Conservation (phyloP, 768 basidiomycete genomes). For the Candolleomyces aberdarensis region DNA sequence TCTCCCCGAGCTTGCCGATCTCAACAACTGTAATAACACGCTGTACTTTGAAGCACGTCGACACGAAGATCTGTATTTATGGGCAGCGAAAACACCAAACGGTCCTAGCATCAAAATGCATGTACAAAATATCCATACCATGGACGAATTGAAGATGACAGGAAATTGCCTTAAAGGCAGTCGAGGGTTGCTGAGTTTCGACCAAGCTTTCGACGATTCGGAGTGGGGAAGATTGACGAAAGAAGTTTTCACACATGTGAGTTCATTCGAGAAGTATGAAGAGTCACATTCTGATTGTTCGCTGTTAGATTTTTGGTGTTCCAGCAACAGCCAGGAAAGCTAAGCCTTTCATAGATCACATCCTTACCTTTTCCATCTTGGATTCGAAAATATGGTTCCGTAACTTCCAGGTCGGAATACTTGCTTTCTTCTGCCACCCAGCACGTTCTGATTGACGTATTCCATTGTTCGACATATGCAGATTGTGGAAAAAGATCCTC, state of each 20-base stretch:
- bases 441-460: background rate
- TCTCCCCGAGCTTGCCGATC: slow-evolving; percentile 93
- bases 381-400: slow-evolving; percentile 99
- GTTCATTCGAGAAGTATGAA: slow-evolving; percentile 22
- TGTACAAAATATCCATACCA: slow-evolving; percentile 97
- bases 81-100: slow-evolving; percentile 96
- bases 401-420: slow-evolving; percentile 82
- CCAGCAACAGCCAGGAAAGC: slow-evolving; percentile 86
- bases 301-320: slow-evolving; percentile 84
- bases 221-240: slow-evolving; percentile 87
- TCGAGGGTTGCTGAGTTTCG: slow-evolving; percentile 89
- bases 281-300: background rate
- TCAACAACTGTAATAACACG: slow-evolving; percentile 96
- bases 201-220: slow-evolving; percentile 82
- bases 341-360: slow-evolving; percentile 98
- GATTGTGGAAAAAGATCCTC: slow-evolving; percentile 93
- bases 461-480: slow-evolving; percentile 29
- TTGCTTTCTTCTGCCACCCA: background rate
- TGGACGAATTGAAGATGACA: slow-evolving; percentile 99
- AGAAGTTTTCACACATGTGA: slow-evolving; percentile 90
- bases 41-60: slow-evolving; percentile 96
- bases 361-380: slow-evolving; percentile 92
- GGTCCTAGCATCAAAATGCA: slow-evolving; percentile 97
- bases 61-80: slow-evolving; percentile 94
- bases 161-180: slow-evolving; percentile 98